Evolutionary conservation across 441 rosid species (phyloP), one percentile per base, ranked within the genome.

Genomic region (Sinapis alba): DNA sequence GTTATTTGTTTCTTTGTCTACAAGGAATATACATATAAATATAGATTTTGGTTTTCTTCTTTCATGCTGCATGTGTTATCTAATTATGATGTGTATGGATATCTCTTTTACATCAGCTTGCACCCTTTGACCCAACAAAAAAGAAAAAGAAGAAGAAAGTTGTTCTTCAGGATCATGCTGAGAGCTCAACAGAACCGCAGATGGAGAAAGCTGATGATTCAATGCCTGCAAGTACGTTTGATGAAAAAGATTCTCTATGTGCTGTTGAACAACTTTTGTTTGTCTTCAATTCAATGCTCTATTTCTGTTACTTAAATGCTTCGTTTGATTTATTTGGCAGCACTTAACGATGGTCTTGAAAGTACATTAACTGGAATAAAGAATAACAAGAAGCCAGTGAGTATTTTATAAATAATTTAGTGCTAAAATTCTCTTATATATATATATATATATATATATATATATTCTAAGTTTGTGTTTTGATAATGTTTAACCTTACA

Each of bases 301-400:
- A 30, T 30, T 30, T 73, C 15, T 50, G 56, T 58, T 24, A 30
- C 36, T 30, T 30, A 30, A 30, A 30, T 30, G 10, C 2, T 18
- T 36, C 19, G 36, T 30, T 45, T 27, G 27, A 38, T 54, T 30
- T 30, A 30, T 30, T 30, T 62, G 20, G 19, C 56, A 83, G 67
- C 85, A 95, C 98, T 81, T 27, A 81, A 86, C 36, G 99, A 95
- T 74, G 96, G 94, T 26, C 76, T 86, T 65, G 96, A 90, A 75
- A 86, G 85, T 68, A 38, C 86, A 81, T 92, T 94, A 61, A 20
- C 85, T 85, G 97, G 97, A 58, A 57, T 89, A 86, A 94, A 30
- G 7, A 30, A 94, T 88, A 94, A 93, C 80, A 95, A 95, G 92
- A 95, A 93, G 72, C 95, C 84, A 0, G 99, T 93, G 78, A 88